A percentile compares a stretch with the other conserved stretches of the same genome.
Conservation (phyloP, 1,139 yeast species). For the Kurtzmaniella natalensis region DNA sequence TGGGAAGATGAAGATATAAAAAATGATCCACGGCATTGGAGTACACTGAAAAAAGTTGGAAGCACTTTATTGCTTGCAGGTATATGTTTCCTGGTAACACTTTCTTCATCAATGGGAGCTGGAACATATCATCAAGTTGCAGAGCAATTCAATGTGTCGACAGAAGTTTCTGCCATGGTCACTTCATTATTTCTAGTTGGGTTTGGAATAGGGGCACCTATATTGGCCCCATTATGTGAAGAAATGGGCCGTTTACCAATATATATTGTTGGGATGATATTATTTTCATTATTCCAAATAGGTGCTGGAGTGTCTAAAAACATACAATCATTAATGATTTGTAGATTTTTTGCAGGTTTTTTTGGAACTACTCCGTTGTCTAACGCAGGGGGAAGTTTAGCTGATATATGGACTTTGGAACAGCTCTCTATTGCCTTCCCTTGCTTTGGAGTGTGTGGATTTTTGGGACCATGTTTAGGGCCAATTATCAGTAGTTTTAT, state of each 20-base stretch:
- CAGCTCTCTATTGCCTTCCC: conserved; percentile 7
- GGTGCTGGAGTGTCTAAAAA: conserved; percentile 8
- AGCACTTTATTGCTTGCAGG: too few species aligned
- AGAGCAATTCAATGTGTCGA: conserved; percentile 5
- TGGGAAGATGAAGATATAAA: too few species aligned
- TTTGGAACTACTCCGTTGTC: conserved; percentile 9
- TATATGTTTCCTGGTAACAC: too few species aligned
- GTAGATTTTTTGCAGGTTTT: conserved; percentile 9
- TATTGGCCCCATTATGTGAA: conserved; percentile 9
- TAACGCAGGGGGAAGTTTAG: conserved; percentile 8
- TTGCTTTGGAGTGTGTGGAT: conserved; percentile 7
- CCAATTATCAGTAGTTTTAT: conserved; percentile 8
- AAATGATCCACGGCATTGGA: too few species aligned
- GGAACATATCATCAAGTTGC: conserved; percentile 6
- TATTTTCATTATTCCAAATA: conserved; percentile 6
- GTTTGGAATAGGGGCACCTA: conserved; percentile 9
- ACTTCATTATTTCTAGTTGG: conserved; percentile 9
- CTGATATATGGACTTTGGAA: conserved; percentile 7
- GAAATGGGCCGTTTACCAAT: conserved; percentile 9
- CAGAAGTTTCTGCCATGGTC: conserved; percentile 7
- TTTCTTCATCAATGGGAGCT: too few species aligned
- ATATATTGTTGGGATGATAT: conserved; percentile 6
- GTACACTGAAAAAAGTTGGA: too few species aligned
- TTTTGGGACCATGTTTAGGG: conserved; percentile 8
- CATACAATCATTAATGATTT: conserved; percentile 6